Conservation (phyloP, 345 rosid genomes). For the Garcia nutans region DNA sequence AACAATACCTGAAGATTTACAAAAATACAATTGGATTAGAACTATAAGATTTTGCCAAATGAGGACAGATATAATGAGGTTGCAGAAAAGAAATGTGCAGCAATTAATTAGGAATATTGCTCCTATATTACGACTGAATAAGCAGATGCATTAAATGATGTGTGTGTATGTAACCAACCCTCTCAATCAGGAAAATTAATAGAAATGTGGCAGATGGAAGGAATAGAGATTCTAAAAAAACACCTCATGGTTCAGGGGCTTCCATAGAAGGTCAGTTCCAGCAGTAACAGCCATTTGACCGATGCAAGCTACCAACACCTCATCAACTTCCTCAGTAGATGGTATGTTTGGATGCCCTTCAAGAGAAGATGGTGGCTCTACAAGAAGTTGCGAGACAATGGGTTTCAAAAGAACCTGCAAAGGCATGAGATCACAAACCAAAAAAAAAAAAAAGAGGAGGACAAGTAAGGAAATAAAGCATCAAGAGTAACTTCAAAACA, state of each 20-base stretch:
- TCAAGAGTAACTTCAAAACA: not conserved
- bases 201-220: not conserved
- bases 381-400: slow-evolving; percentile 64
- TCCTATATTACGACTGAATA: not conserved
- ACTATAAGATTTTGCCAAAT: not conserved
- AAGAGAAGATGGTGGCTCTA: slow-evolving; percentile 58
- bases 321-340: slow-evolving; percentile 71
- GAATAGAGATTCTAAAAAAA: slow-evolving; percentile 9
- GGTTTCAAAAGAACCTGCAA: slow-evolving; percentile 84
- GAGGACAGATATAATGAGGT: not conserved
- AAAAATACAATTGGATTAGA: not conserved
- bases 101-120: not conserved
- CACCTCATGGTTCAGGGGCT: slow-evolving; percentile 93
- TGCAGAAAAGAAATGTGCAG: not conserved
- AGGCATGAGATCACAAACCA: slow-evolving; percentile 5
- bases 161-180: not conserved
- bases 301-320: slow-evolving; percentile 60
- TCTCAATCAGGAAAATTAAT: not conserved
- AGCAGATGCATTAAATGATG: not conserved
- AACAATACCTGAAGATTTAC: slow-evolving; percentile 56
- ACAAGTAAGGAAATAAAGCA: not conserved
- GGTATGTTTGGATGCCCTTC: slow-evolving; percentile 59
- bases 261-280: slow-evolving; percentile 89
- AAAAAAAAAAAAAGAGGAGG: not conserved
- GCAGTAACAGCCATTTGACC: slow-evolving; percentile 96